Base-by-base conservation (phyloP, 352 stramenopile species). In the Phytophthora agathidicida region DNA sequence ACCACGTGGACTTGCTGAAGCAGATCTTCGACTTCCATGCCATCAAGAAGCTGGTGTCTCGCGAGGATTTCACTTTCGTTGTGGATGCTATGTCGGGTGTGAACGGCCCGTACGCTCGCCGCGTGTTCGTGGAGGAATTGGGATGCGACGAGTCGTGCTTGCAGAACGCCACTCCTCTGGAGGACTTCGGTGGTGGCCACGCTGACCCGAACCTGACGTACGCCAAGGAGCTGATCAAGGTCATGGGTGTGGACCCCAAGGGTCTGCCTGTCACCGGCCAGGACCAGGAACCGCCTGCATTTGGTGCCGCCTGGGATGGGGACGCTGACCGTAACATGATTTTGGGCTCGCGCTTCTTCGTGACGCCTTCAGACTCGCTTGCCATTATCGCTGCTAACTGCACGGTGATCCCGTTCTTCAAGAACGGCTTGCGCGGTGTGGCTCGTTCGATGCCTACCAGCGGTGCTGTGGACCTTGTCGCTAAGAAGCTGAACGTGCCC, bases 201-300 rank as follows among this genome's bases (percentile, higher is more conserved):
- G 97, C 98, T 23, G 98, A 99, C 82, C 98, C 98, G n/a, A 99
- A 99, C 80, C 72, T 99, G 38, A 99, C 93, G 43, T 99, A 99
- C 75, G 98, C 97, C 8, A 89, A 96, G 52, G 92, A 98, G 39
- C 73, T 99, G 20, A 98, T 99, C 32, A 91, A 96, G 73, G 86
- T 89, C 49, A 98, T 99, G 93, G 97, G 97, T 35, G 81, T 99
- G 20, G 84, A 94, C 57, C 60, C 47, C 51, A 92, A 96, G 67
- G 88, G 87, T 3, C 36, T 83, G 32, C 77, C 87, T 9, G 83
- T 96, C 23, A 51, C 74, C 20, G 93, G 93, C 44, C 94, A 97
- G 60, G 60, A 76, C 27, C 73, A 82, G 37, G 71, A 93, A 52
- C 69, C 78, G 11, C 77, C 75, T 52, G 56, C 86, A 24, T 97